These are phyloP conservation scores for Daldinia bambusicola DNA, from an alignment of 495 filamentous ascomycete species.

Conservation along the genomic window DNA sequence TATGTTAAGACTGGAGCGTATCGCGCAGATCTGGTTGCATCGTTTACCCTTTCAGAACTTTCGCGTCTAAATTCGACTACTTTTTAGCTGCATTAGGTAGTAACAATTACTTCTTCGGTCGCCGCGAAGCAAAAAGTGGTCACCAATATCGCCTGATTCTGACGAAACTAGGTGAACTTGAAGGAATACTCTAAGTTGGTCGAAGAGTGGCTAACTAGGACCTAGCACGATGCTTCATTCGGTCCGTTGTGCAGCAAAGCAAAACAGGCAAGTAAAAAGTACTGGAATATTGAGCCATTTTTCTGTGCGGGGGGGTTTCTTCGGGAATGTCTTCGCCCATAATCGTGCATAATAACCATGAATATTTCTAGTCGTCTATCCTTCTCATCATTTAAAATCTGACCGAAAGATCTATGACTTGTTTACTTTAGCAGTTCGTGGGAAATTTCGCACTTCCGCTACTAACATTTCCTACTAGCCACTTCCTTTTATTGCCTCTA, in stretches of 20 bases:
- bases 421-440: too few species aligned
- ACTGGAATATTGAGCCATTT: not conserved
- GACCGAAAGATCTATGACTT: too few species aligned
- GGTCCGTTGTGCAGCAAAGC: not conserved
- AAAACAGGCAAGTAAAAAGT: not conserved
- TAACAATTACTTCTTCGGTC: not conserved
- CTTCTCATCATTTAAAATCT: too few species aligned
- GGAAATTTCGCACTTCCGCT: too few species aligned
- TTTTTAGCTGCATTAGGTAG: not conserved
- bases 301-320: too few species aligned
- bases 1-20: conserved; percentile 6
- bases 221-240: not conserved
- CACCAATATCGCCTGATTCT: not conserved
- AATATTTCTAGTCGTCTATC: too few species aligned
- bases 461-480: too few species aligned
- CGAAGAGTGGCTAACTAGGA: not conserved
- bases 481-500: not conserved
- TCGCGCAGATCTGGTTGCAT: conserved; percentile 8
- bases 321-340: too few species aligned
- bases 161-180: not conserved
- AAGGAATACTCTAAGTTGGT: not conserved
- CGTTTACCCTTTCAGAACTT: not conserved
- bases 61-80: not conserved
- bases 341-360: too few species aligned
- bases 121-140: not conserved